phyloP scores from a whole-genome alignment of 768 basidiomycete species.

The Gyrodon lividus region DNA sequence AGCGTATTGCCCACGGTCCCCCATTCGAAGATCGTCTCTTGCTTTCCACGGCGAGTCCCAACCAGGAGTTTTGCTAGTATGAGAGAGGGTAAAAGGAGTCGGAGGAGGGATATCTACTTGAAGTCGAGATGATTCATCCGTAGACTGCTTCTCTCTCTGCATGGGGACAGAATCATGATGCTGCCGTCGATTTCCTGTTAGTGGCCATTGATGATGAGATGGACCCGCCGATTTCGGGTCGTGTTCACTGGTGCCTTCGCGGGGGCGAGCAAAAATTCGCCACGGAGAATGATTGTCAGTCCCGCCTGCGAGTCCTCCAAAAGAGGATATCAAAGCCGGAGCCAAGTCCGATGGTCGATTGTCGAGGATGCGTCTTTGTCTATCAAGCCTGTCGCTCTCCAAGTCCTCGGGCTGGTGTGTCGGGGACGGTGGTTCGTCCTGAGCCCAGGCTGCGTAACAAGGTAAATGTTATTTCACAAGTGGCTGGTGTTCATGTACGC shows the following conservation, averaged over 20 bases:
- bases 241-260: constrained; percentile 28
- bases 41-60: constrained; percentile 64
- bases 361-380: constrained; percentile 34
- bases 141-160: constrained; percentile 16
- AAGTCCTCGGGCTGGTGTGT: constrained; percentile 45
- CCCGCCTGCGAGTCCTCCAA: constrained; percentile 30
- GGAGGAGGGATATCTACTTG: constrained; percentile 28
- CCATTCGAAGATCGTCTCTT: constrained; percentile 9
- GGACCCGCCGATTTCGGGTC: constrained; percentile 4
- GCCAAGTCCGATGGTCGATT: constrained; percentile 50
- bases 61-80: constrained; percentile 54
- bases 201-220: neutral
- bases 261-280: constrained; percentile 73
- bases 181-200: constrained; percentile 15
- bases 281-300: constrained; percentile 50
- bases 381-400: constrained; percentile 29
- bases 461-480: neutral
- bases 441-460: constrained; percentile 66
- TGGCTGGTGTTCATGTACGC: constrained; percentile 25
- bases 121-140: constrained; percentile 18
- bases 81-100: constrained; percentile 49
- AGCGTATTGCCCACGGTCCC: constrained; percentile 14
- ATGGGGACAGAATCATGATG: constrained; percentile 7
- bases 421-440: constrained; percentile 80
- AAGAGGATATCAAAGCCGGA: constrained; percentile 48